phyloP scores from a whole-genome alignment of 352 stramenopile species.

The Globisporangium yorkense region DNA sequence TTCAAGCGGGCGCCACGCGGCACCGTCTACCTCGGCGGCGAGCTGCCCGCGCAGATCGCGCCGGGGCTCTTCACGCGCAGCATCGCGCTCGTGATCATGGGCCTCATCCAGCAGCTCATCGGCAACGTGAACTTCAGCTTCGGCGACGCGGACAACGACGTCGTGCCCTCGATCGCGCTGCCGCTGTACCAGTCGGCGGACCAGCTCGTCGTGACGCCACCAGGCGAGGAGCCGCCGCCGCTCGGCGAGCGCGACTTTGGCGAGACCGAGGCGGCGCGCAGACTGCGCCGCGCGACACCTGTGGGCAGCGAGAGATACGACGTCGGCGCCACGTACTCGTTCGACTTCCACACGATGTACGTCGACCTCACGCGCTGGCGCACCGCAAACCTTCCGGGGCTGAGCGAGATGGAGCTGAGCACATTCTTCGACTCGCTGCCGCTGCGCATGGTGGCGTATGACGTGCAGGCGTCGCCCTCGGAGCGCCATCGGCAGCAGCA shows the following conservation, averaged over 20 bases:
- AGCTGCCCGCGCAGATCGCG: slow-evolving; percentile 55
- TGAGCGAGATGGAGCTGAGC: slow-evolving; percentile 68
- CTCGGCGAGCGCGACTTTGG: slow-evolving; percentile 59
- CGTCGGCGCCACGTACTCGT: slow-evolving; percentile 77
- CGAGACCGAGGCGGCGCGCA: slow-evolving; percentile 43
- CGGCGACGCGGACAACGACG: slow-evolving; percentile 25
- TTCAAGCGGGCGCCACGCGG: slow-evolving; percentile 63
- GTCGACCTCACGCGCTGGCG: slow-evolving; percentile 77
- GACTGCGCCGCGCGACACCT: slow-evolving; percentile 34
- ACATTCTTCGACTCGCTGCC: slow-evolving; percentile 78
- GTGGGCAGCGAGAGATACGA: slow-evolving; percentile 42
- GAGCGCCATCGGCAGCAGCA: slow-evolving; percentile 42
- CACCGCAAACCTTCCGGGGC: slow-evolving; percentile 67
- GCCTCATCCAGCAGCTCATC: slow-evolving; percentile 65
- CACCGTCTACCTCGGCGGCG: slow-evolving; percentile 65
- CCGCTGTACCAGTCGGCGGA: slow-evolving; percentile 78
- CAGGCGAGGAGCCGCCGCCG: slow-evolving; percentile 38
- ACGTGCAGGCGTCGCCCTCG: slow-evolving; percentile 16
- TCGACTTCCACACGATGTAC: slow-evolving; percentile 89
- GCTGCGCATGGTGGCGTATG: slow-evolving; percentile 69
- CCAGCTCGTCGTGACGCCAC: slow-evolving; percentile 66
- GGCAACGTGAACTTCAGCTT: slow-evolving; percentile 70
- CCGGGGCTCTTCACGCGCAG: slow-evolving; percentile 74
- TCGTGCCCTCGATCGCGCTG: slow-evolving; percentile 65
- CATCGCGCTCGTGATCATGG: slow-evolving; percentile 69